A percentile compares a stretch with the other conserved stretches of the same genome.
Evolutionary conservation across 75 land plant species (phyloP).

Genomic region (Selaginella tamariscina): DNA sequence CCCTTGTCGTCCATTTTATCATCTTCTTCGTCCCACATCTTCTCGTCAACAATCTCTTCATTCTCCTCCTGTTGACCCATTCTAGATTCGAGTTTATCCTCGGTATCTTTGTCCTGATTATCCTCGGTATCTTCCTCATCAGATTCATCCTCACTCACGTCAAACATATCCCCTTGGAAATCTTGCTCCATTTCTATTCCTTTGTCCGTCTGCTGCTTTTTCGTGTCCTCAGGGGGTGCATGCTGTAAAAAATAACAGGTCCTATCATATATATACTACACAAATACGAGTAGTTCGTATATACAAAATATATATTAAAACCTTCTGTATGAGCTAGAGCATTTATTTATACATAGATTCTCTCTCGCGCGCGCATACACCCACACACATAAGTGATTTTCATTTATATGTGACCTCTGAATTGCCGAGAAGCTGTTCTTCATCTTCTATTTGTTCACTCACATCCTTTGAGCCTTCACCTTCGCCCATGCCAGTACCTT

Average conservation of each 20-base stretch:
- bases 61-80: conserved; percentile 68
- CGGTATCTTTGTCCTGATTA: conserved; percentile 39
- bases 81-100: conserved; percentile 52
- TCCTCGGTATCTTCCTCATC: conserved; percentile 30
- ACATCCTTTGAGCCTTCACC: conserved; percentile 88
- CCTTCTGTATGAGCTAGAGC: conserved; percentile 15
- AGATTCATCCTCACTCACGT: conserved; percentile 67
- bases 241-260: conserved; percentile 13
- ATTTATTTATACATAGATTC: conserved; percentile 17
- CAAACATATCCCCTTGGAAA: conserved; percentile 61
- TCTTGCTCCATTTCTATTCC: conserved; percentile 97
- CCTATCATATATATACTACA: no score
- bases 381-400: background rate
- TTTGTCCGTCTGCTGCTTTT: conserved; percentile 34
- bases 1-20: conserved; percentile 32
- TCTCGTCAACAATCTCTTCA: conserved; percentile 58
- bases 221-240: conserved; percentile 12
- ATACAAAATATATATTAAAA: background rate
- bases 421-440: conserved; percentile 75
- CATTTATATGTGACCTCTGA: no score
- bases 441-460: conserved; percentile 86
- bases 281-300: background rate
- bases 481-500: conserved; percentile 97
- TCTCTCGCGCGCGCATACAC: background rate
- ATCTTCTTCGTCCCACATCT: conserved; percentile 57